Percentiles rank a stretch among this genome's conserved stretches.
Evolutionary conservation across 805 yeast species (phyloP).

Genomic region (Candida corydali): DNA sequence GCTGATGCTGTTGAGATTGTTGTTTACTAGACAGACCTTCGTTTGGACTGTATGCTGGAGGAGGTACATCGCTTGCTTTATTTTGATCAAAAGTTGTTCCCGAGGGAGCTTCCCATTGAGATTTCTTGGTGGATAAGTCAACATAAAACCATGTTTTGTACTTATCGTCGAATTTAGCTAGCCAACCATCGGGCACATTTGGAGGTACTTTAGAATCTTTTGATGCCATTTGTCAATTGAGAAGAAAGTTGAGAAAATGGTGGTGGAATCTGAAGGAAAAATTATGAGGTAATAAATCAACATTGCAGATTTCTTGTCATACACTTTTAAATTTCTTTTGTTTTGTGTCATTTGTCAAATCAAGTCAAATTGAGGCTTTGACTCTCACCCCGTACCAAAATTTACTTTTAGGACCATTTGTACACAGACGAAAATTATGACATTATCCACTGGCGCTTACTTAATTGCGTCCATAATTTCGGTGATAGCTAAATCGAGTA

Average conservation of each 20-base stretch:
- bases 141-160: constrained; percentile 79
- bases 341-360: not conserved
- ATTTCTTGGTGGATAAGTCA: constrained; percentile 61
- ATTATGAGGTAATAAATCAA: not conserved
- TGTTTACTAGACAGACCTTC: constrained; percentile 6
- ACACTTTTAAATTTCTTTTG: not conserved
- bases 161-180: constrained; percentile 66
- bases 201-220: constrained; percentile 39
- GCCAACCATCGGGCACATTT: constrained; percentile 64
- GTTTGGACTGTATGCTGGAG: constrained; percentile 38
- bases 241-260: not conserved
- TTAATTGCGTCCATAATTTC: too few species aligned
- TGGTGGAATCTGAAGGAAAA: not conserved
- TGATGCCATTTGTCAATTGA: constrained; percentile 3
- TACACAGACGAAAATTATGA: too few species aligned
- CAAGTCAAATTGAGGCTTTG: not conserved
- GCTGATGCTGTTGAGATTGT: not conserved
- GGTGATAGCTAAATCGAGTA: too few species aligned
- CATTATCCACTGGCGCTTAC: too few species aligned
- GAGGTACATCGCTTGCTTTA: constrained; percentile 26
- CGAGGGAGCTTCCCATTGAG: constrained; percentile 88
- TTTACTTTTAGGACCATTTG: too few species aligned
- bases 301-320: constrained; percentile 1
- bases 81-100: constrained; percentile 35
- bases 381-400: too few species aligned